Conservation (phyloP, 257 asterid genomes). For the Eucommia ulmoides region DNA sequence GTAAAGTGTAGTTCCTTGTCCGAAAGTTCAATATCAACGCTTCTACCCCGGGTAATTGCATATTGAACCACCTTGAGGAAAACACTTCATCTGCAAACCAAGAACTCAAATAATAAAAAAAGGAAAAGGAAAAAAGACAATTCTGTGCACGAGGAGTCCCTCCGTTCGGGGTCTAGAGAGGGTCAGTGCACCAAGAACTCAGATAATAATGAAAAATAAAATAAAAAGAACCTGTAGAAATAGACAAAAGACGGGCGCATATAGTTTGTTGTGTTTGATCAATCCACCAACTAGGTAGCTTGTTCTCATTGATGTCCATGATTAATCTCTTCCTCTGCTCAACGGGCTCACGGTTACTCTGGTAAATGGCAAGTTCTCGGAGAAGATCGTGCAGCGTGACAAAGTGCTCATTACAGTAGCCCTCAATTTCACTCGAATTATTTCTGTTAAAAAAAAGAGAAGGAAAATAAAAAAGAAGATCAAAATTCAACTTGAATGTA, state of each 20-base stretch:
- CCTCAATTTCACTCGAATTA: conserved; percentile 12
- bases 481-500: too few species aligned
- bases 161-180: too few species aligned
- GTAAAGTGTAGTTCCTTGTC: conserved; percentile 12
- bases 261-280: conserved; percentile 10
- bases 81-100: conserved; percentile 19
- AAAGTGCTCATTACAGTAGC: conserved; percentile 17
- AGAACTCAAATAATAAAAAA: too few species aligned
- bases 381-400: conserved; percentile 25
- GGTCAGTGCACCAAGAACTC: too few species aligned
- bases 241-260: conserved; percentile 17
- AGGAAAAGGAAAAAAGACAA: too few species aligned
- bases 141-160: too few species aligned
- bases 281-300: conserved; percentile 18
- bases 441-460: conserved; percentile 11
- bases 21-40: conserved; percentile 21
- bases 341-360: conserved; percentile 7
- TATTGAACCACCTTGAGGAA: conserved; percentile 10
- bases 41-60: conserved; percentile 17
- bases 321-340: conserved; percentile 18
- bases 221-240: conserved; percentile 19
- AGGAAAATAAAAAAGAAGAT: too few species aligned
- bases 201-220: too few species aligned
- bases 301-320: conserved; percentile 15
- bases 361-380: conserved; percentile 22